phyloP scores from a whole-genome alignment of 1,284 basidiomycete species.

The Heterobasidion parviporum region DNA sequence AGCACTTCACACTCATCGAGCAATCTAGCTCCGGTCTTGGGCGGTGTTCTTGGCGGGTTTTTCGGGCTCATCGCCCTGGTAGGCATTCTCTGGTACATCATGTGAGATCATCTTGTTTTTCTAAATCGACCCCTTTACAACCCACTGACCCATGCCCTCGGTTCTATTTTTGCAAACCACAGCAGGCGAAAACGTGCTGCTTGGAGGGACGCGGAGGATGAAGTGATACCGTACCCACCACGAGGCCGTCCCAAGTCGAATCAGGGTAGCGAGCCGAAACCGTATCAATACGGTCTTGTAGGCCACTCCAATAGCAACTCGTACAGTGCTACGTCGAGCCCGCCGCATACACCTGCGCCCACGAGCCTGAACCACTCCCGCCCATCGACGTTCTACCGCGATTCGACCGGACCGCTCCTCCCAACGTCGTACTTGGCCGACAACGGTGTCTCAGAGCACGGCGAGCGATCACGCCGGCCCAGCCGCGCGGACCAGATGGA shows the following conservation, averaged over 20 bases:
- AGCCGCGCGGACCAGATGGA: background rate
- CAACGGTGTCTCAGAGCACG: background rate
- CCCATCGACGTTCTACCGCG: background rate
- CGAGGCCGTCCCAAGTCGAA: background rate
- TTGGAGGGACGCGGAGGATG: conserved; percentile 5
- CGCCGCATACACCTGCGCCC: conserved; percentile 2
- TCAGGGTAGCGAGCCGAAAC: conserved; percentile 11
- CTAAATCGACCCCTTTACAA: background rate
- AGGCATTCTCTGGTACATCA: conserved; percentile 10
- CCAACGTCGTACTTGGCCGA: background rate
- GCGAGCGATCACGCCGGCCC: background rate
- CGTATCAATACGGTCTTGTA: conserved; percentile 17
- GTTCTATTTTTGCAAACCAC: background rate
- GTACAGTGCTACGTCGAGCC: background rate
- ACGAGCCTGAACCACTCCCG: background rate
- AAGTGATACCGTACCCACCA: conserved; percentile 10
- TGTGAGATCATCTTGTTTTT: conserved; percentile 7
- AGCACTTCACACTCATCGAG: background rate
- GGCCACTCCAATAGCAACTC: conserved; percentile 7
- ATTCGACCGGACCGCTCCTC: background rate
- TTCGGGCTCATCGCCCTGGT: conserved; percentile 11
- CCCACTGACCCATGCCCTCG: background rate
- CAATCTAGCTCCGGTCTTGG: conserved; percentile 12
- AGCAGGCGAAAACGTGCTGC: background rate
- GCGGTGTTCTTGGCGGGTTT: conserved; percentile 14